Base-by-base conservation (phyloP, 2,329 filamentous ascomycete genomes). In the Cordyceps fumosorosea region DNA sequence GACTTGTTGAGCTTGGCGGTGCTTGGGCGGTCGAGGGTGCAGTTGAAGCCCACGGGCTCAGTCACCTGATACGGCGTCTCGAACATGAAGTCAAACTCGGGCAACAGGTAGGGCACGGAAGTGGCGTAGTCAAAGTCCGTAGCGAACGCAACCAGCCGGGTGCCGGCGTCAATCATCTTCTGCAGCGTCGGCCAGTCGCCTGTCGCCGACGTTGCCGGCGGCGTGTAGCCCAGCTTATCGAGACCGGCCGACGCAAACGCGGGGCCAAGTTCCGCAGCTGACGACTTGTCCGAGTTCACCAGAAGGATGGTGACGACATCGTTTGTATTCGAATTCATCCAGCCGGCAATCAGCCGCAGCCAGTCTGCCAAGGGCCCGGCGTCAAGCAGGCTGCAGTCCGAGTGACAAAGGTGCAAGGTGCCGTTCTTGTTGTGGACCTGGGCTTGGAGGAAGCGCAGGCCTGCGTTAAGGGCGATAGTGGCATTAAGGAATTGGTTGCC, bases 401-500 rank as follows among this genome's bases (percentile, higher is more conserved):
- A 84, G 74, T 93, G 90, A 72, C 90, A 93, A 45, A 93, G 78
- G 65, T 84, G 81, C 71, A 89, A 85, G 63, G 77, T 77, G 53
- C 79, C 79, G 66, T 83, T 78, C 56, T 77, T 73, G 67, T 84
- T 77, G 76, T 93, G 89, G 1, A 91, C 85, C 74, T 93, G 89
- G 0, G 81, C 86, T 63, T 89, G 84, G 16, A 93, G 80, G 47
- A 93, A 76, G 18, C 90, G 84, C 37, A 93, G 80, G 20, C 90
- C 89, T 5, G 88, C 84, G 61, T 86, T 81, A 59, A 93, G 82
- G 62, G 90, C 89, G 6, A 82, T 76, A 2, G 87, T 90, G 7
- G 87, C 87, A 73, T 91, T 89, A 75, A 83, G 86, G 76, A 80
- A 90, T 75, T 93, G 90, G 72, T 91, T 89, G 6, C 88, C 89